phyloP scores from a whole-genome alignment of 2,329 filamentous ascomycete species.

The Xylaria digitata region DNA sequence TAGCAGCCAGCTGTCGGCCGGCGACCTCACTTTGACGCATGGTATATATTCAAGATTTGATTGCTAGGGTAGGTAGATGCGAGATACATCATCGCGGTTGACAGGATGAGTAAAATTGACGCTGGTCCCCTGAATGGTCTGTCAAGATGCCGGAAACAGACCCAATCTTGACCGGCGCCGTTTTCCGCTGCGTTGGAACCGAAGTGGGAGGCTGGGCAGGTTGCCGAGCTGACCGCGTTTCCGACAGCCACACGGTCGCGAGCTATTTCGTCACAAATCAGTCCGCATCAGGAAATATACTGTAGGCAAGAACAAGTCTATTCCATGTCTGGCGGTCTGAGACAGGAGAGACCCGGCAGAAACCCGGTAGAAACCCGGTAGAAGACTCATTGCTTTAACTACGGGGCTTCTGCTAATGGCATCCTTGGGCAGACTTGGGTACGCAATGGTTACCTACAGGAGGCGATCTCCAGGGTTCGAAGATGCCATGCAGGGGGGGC shows the following conservation, averaged over 20 bases:
- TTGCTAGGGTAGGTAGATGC: constrained; percentile 9
- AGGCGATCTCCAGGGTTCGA: background rate
- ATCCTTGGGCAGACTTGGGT: background rate
- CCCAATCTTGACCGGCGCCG: constrained; percentile 10
- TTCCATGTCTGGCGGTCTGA: background rate
- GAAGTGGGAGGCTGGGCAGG: constrained; percentile 21
- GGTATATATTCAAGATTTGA: constrained; percentile 12
- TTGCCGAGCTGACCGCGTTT: constrained; percentile 17
- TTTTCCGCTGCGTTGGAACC: constrained; percentile 33
- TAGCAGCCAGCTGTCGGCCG: constrained; percentile 17
- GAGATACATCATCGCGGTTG: constrained; percentile 12
- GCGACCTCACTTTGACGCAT: constrained; percentile 16
- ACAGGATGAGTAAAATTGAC: constrained; percentile 8
- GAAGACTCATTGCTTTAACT: background rate
- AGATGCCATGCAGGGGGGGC: background rate
- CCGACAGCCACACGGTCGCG: constrained; percentile 17
- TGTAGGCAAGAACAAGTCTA: too few relatives aligned
- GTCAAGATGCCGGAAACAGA: constrained; percentile 1
- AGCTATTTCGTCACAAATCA: constrained; percentile 5
- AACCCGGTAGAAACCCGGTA: too few relatives aligned
- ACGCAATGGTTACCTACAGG: background rate
- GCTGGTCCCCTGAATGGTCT: constrained; percentile 9
- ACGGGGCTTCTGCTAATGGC: background rate
- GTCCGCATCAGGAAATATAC: background rate
- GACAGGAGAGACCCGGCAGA: background rate